Evolutionary conservation across 1,284 basidiomycete genomes (phyloP).

Genomic region (Afroboletus lepidellus): DNA sequence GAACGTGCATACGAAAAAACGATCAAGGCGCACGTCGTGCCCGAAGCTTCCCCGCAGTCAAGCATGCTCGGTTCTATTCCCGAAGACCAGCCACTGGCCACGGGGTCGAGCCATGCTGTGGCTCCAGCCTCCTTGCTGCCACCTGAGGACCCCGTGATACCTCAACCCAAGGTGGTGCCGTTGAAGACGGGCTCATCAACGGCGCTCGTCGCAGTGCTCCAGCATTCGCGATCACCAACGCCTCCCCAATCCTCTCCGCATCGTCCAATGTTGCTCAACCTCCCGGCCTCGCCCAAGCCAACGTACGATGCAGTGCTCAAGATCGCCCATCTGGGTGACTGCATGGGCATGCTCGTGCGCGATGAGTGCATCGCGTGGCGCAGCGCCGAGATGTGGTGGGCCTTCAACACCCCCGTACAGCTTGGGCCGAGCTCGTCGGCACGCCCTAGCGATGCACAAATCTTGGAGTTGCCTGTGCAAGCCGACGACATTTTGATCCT

Average conservation of each 20-base stretch:
- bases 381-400: conserved; percentile 93
- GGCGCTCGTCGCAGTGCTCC: conserved; percentile 64
- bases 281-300: conserved; percentile 12
- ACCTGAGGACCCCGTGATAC: conserved; percentile 10
- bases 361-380: conserved; percentile 81
- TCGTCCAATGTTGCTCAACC: conserved; percentile 26
- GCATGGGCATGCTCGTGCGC: conserved; percentile 83
- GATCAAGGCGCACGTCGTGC: conserved; percentile 55
- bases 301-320: conserved; percentile 70
- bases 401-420: conserved; percentile 90
- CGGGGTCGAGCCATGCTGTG: not conserved
- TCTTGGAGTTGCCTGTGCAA: conserved; percentile 74
- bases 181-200: conserved; percentile 66
- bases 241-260: conserved; percentile 17
- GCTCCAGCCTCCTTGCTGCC: conserved; percentile 7
- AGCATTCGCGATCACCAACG: conserved; percentile 40
- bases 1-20: conserved; percentile 67
- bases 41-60: conserved; percentile 18
- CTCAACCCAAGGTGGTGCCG: conserved; percentile 35
- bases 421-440: conserved; percentile 77
- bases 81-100: conserved; percentile 21
- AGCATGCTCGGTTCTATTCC: conserved; percentile 25
- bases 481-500: conserved; percentile 89
- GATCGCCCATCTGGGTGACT: conserved; percentile 93
- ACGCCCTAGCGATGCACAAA: conserved; percentile 72